These are phyloP conservation scores for Rutstroemia sp. DNA, from an alignment of 2,329 filamentous ascomycete species.

Conservation along the genomic window DNA sequence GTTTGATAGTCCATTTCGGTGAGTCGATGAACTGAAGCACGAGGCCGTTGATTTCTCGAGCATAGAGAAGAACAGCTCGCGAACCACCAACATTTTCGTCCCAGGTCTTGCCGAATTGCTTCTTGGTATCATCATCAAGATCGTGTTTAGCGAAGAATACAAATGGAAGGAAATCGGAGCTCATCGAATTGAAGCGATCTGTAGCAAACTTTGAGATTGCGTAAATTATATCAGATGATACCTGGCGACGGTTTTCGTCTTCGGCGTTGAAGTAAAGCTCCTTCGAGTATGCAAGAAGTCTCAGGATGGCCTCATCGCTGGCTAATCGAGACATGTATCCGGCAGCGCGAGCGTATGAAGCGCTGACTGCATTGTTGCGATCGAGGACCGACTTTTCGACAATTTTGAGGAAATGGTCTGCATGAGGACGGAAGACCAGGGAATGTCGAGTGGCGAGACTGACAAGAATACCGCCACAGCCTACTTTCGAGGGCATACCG, in stretches of 20 bases:
- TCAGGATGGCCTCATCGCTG: constrained; percentile 40
- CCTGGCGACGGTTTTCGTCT: constrained; percentile 65
- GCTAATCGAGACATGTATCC: constrained; percentile 71
- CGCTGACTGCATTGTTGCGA: constrained; percentile 87
- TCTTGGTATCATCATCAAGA: constrained; percentile 67
- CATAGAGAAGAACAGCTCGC: constrained; percentile 74
- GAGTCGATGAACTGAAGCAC: constrained; percentile 64
- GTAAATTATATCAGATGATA: constrained; percentile 75
- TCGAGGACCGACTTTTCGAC: constrained; percentile 80
- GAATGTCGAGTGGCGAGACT: constrained; percentile 77
- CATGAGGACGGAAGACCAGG: constrained; percentile 66
- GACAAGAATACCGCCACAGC: constrained; percentile 76
- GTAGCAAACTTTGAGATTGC: constrained; percentile 80
- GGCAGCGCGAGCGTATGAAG: constrained; percentile 77
- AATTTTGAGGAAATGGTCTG: constrained; percentile 66
- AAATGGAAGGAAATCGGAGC: constrained; percentile 71
- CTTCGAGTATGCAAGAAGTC: constrained; percentile 47
- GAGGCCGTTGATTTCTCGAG: constrained; percentile 71
- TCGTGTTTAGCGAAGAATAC: constrained; percentile 86
- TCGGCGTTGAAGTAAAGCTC: constrained; percentile 76
- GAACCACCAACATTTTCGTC: constrained; percentile 80
- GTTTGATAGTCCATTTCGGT: constrained; percentile 83
- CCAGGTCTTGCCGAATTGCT: constrained; percentile 83
- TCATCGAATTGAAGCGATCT: constrained; percentile 76
- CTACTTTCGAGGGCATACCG: constrained; percentile 89